These are phyloP conservation scores for Termitomyces titanicus DNA, from an alignment of 768 basidiomycete species.

Conservation along the genomic window DNA sequence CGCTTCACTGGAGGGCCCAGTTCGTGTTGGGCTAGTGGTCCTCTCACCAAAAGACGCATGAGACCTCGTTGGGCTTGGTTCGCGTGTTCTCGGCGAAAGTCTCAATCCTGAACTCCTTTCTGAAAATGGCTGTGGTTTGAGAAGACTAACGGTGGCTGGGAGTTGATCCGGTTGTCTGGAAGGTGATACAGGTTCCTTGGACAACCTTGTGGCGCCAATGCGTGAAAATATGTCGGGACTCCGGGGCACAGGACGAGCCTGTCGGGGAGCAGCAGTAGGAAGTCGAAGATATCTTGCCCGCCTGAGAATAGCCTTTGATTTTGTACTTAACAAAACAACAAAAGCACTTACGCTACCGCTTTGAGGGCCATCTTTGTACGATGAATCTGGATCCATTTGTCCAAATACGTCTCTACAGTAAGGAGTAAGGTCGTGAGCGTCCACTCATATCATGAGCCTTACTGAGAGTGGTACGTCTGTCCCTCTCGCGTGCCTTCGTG, in stretches of 20 bases:
- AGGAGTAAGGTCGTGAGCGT: constrained; percentile 10
- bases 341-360: constrained; percentile 68
- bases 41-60: constrained; percentile 8
- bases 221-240: constrained; percentile 1
- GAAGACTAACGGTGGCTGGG: constrained; percentile 10
- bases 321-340: background rate
- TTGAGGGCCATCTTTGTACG: constrained; percentile 70
- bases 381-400: constrained; percentile 67
- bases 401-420: constrained; percentile 46
- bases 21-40: constrained; percentile 16
- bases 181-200: constrained; percentile 11
- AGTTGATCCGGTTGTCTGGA: constrained; percentile 13
- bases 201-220: constrained; percentile 2
- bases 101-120: constrained; percentile 32
- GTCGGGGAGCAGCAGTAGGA: constrained; percentile 50
- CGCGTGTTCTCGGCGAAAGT: constrained; percentile 25
- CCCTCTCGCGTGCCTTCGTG: constrained; percentile 60
- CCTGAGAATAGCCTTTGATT: constrained; percentile 32
- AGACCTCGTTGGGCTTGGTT: constrained; percentile 21
- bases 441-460: constrained; percentile 24
- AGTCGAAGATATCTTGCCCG: constrained; percentile 81
- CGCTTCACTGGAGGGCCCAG: constrained; percentile 23
- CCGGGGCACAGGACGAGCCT: constrained; percentile 3
- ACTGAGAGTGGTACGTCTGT: constrained; percentile 57
- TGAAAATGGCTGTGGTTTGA: constrained; percentile 32